Conservation (phyloP, 768 basidiomycete genomes). For the Phanerodontia chrysosporium region DNA sequence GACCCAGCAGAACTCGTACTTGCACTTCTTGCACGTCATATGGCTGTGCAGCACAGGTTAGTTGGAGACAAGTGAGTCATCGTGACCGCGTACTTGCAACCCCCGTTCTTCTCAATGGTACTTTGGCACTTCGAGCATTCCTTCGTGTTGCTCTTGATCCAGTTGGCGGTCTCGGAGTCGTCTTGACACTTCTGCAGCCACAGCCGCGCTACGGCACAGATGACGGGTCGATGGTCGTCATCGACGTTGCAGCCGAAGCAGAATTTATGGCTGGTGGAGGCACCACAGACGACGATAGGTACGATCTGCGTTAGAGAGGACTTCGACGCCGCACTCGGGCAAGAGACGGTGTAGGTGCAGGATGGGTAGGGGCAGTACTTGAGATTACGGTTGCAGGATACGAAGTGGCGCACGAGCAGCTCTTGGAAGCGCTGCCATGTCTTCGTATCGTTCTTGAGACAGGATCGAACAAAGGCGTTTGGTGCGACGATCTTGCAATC, state of each 20-base stretch:
- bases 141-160: conserved; percentile 99
- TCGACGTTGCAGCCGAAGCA: conserved; percentile 94
- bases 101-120: conserved; percentile 99
- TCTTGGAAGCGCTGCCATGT: conserved; percentile 75
- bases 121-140: conserved; percentile 95
- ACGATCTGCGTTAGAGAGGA: conserved; percentile 72
- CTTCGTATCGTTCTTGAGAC: conserved; percentile 52
- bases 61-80: neutral
- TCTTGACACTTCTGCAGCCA: conserved; percentile 98
- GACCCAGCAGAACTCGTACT: conserved; percentile 98
- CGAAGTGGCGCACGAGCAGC: conserved; percentile 86
- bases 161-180: conserved; percentile 97
- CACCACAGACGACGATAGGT: conserved; percentile 85
- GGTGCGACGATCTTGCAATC: conserved; percentile 63
- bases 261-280: conserved; percentile 65
- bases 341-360: conserved; percentile 93
- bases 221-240: conserved; percentile 86
- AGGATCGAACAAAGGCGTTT: conserved; percentile 55
- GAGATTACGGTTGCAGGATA: conserved; percentile 74
- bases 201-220: conserved; percentile 83
- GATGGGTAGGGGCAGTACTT: conserved; percentile 95
- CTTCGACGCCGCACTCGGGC: conserved; percentile 75
- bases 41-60: conserved; percentile 51
- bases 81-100: conserved; percentile 83
- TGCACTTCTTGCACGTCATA: conserved; percentile 99